Conservation (phyloP, 2,329 filamentous ascomycete genomes). For the Xylariaceae sp. region DNA sequence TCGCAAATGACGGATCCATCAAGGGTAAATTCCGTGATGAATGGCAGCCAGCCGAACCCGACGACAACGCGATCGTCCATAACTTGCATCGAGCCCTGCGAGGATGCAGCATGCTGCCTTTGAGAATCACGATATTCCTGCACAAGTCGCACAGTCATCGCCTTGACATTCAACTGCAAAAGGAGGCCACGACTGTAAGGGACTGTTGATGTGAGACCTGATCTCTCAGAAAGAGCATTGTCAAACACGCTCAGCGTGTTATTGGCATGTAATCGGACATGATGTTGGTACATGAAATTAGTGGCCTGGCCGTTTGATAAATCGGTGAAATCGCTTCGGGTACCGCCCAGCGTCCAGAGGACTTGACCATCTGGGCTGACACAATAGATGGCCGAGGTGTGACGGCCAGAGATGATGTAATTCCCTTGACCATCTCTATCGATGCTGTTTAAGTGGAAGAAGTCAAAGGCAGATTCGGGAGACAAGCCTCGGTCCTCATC, state of each 20-base stretch:
- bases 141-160: constrained; percentile 41
- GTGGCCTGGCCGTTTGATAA: constrained; percentile 32
- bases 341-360: constrained; percentile 36
- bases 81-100: constrained; percentile 50
- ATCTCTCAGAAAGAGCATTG: constrained; percentile 29
- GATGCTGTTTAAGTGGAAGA: constrained; percentile 37
- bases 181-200: constrained; percentile 41
- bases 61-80: constrained; percentile 46
- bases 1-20: constrained; percentile 50
- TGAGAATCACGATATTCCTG: constrained; percentile 37
- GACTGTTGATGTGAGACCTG: constrained; percentile 17
- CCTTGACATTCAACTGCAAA: constrained; percentile 37
- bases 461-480: constrained; percentile 30
- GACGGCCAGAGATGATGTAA: constrained; percentile 35
- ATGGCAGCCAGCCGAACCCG: constrained; percentile 51
- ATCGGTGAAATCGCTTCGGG: constrained; percentile 34
- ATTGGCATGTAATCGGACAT: constrained; percentile 31
- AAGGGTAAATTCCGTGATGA: constrained; percentile 42
- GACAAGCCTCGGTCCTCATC: constrained; percentile 18
- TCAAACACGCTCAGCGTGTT: constrained; percentile 36
- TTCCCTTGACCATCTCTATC: constrained; percentile 33
- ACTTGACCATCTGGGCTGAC: constrained; percentile 29
- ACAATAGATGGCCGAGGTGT: constrained; percentile 29
- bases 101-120: constrained; percentile 29
- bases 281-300: constrained; percentile 38